These are phyloP conservation scores for Chondrus crispus DNA, from an alignment of 23 red algal genomes.

Conservation along the genomic window DNA sequence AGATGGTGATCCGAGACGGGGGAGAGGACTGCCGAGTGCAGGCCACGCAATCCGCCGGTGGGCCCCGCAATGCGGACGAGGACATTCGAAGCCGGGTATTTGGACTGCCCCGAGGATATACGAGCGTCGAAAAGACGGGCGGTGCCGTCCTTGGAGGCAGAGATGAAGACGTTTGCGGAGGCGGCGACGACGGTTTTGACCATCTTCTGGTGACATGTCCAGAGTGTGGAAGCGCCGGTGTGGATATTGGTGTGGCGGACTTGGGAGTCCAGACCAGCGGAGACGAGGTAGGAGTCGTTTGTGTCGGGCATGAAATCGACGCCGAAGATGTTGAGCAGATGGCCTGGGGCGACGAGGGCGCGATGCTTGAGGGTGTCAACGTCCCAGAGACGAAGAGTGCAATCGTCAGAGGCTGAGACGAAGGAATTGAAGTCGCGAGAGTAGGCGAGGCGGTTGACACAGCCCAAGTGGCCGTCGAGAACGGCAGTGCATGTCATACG, in stretches of 20 bases:
- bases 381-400: constrained; percentile 58
- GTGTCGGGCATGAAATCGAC: constrained; percentile 63
- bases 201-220: constrained; percentile 42
- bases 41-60: background rate
- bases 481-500: background rate
- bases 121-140: constrained; percentile 44
- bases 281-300: constrained; percentile 25
- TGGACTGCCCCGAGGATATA: background rate
- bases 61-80: constrained; percentile 16
- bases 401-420: constrained; percentile 81
- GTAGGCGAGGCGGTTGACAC: constrained; percentile 74
- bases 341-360: constrained; percentile 1
- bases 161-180: constrained; percentile 22
- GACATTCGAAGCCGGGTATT: constrained; percentile 13
- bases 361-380: background rate
- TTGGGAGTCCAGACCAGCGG: constrained; percentile 43
- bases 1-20: constrained; percentile 27
- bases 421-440: constrained; percentile 26
- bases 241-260: constrained; percentile 36
- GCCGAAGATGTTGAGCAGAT: constrained; percentile 58
- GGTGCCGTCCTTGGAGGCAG: constrained; percentile 53
- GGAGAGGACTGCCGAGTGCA: constrained; percentile 31
- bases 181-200: constrained; percentile 29
- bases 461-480: constrained; percentile 57
- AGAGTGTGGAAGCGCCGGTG: background rate